Conservation (phyloP, 441 rosid genomes). For the Gossypium trilobum region DNA sequence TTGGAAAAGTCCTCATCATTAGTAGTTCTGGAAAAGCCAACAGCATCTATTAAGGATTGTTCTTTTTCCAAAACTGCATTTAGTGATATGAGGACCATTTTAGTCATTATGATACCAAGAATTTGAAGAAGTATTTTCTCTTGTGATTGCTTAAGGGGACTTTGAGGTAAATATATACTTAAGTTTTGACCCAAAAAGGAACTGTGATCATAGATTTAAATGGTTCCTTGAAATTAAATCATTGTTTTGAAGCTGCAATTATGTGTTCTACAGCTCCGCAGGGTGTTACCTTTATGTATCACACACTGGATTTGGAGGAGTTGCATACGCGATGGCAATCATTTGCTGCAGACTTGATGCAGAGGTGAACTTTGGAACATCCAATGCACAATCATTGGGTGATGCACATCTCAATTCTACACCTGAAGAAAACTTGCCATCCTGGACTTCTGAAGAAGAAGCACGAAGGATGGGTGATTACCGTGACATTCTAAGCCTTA, state of each 20-base stretch:
- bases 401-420: slow-evolving; percentile 25
- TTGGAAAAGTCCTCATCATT: not conserved
- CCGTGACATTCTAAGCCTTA: slow-evolving; percentile 88
- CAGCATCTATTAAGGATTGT: not conserved
- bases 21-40: not conserved
- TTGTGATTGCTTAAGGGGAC: not conserved
- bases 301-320: slow-evolving; percentile 94
- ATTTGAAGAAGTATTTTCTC: not conserved
- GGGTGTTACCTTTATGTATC: slow-evolving; percentile 82
- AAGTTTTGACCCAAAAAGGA: not conserved
- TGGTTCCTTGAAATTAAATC: not conserved
- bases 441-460: slow-evolving; percentile 61
- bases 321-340: slow-evolving; percentile 89
- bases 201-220: not conserved
- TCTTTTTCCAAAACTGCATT: not conserved
- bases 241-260: slow-evolving; percentile 5
- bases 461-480: slow-evolving; percentile 86
- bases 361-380: slow-evolving; percentile 31
- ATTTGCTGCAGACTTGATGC: slow-evolving; percentile 68
- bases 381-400: slow-evolving; percentile 24
- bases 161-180: not conserved
- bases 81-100: not conserved
- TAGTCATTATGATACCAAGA: not conserved
- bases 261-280: slow-evolving; percentile 35
- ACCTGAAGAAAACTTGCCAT: slow-evolving; percentile 37